Conservation (phyloP, 1,284 basidiomycete species). For the Fistulina hepatica region DNA sequence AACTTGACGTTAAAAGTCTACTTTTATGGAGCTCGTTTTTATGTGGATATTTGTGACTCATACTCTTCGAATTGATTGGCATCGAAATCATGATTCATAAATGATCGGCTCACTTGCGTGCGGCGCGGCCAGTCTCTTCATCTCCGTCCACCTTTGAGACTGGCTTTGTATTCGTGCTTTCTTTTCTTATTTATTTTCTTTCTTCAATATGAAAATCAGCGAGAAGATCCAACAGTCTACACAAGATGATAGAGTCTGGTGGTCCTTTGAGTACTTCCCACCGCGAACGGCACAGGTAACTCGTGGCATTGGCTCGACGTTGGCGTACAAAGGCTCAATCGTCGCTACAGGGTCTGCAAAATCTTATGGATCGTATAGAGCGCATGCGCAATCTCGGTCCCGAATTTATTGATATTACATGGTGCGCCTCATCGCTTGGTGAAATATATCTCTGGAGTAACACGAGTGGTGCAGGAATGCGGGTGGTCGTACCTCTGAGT, state of each 20-base stretch:
- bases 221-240: slow-evolving; percentile 79
- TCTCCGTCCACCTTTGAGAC: no score
- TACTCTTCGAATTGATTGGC: no score
- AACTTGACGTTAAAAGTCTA: no score
- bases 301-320: slow-evolving; percentile 3
- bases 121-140: no score
- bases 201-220: slow-evolving; percentile 71
- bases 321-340: slow-evolving; percentile 5
- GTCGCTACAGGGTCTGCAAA: slow-evolving; percentile 70
- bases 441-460: slow-evolving; percentile 3
- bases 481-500: slow-evolving; percentile 86
- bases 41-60: no score
- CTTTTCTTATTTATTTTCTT: background rate
- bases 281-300: slow-evolving; percentile 86
- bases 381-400: slow-evolving; percentile 94
- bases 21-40: no score
- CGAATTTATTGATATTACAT: slow-evolving; percentile 98
- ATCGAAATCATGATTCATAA: no score
- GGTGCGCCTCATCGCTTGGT: slow-evolving; percentile 36
- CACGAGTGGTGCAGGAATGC: slow-evolving; percentile 62
- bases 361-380: slow-evolving; percentile 92
- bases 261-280: slow-evolving; percentile 97
- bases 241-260: slow-evolving; percentile 79
- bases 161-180: background rate
- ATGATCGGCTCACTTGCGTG: no score